Conservation (phyloP, 2,329 filamentous ascomycete species). For the Aspergillus puulaauensis region DNA sequence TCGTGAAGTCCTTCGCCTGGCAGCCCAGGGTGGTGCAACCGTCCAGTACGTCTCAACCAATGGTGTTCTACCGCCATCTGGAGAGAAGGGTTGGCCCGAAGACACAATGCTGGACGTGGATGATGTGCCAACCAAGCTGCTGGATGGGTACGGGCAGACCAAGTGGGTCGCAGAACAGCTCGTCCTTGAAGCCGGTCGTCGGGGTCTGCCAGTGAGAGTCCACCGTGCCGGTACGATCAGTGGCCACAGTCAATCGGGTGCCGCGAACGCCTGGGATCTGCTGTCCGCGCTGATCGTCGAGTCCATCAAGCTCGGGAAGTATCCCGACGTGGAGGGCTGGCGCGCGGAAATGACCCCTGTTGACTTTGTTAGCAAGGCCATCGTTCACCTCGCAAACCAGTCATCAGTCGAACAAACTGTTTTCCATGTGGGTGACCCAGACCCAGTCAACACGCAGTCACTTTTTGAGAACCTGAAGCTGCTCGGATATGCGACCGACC, state of each 20-base stretch:
- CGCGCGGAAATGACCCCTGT: slow-evolving; percentile 81
- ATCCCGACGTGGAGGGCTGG: slow-evolving; percentile 72
- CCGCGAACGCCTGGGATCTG: slow-evolving; percentile 76
- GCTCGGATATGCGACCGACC: slow-evolving; percentile 70
- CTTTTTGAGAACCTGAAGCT: slow-evolving; percentile 65
- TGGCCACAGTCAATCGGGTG: slow-evolving; percentile 71
- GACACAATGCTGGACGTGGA: slow-evolving; percentile 65
- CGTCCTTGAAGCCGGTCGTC: slow-evolving; percentile 65
- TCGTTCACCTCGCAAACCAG: slow-evolving; percentile 68
- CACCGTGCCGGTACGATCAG: slow-evolving; percentile 75
- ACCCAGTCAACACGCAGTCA: slow-evolving; percentile 63
- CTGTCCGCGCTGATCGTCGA: slow-evolving; percentile 75
- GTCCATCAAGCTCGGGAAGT: slow-evolving; percentile 69
- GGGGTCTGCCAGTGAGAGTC: slow-evolving; percentile 69
- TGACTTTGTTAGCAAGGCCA: slow-evolving; percentile 74
- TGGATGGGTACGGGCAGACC: slow-evolving; percentile 75
- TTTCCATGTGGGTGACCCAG: slow-evolving; percentile 73
- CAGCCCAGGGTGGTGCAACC: slow-evolving; percentile 65
- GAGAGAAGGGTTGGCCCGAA: slow-evolving; percentile 67
- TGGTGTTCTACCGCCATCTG: slow-evolving; percentile 70
- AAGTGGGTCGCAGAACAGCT: slow-evolving; percentile 81
- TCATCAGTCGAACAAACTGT: slow-evolving; percentile 61
- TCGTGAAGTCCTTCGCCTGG: slow-evolving; percentile 70
- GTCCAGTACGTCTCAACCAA: slow-evolving; percentile 80
- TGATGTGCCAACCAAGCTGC: slow-evolving; percentile 66